A percentile compares a stretch with the other conserved stretches of the same genome.
phyloP scores from a whole-genome alignment of 169 alveolate genomes.

The Plasmodium gallinaceum region DNA sequence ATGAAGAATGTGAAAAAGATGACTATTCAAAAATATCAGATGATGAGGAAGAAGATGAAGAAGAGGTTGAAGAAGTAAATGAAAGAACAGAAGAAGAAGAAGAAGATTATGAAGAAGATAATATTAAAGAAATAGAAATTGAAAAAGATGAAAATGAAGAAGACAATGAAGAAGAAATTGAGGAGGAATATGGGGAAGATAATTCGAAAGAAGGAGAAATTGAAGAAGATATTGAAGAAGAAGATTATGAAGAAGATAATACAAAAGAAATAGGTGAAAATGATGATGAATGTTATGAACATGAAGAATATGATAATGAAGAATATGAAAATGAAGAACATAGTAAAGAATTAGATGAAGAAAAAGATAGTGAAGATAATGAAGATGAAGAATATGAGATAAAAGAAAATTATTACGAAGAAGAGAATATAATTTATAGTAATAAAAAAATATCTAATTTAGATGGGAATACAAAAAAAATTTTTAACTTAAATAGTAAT shows the following conservation, averaged over 20 bases:
- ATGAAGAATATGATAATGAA: not conserved
- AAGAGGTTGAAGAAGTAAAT: not conserved
- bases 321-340: conserved; percentile 11
- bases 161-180: not conserved
- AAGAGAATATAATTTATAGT: not conserved
- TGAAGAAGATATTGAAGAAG: not conserved
- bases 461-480: too few species aligned
- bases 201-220: not conserved
- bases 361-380: not conserved
- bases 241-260: conserved; percentile 10
- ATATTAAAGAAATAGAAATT: not conserved
- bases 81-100: not conserved
- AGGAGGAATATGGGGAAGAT: not conserved
- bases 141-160: not conserved
- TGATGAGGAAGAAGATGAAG: not conserved
- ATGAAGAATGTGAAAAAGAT: conserved; percentile 20
- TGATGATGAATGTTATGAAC: not conserved
- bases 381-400: conserved; percentile 5
- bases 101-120: conserved; percentile 2
- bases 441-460: not conserved
- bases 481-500: not conserved
- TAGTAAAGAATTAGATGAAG: conserved; percentile 9
- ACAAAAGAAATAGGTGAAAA: conserved; percentile 4
- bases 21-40: not conserved
- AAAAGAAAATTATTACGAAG: not conserved